Percentiles rank a stretch among this genome's conserved stretches.
These are phyloP conservation scores for Polytolypa hystricis DNA, from an alignment of 2,329 filamentous ascomycete genomes.

Conservation along the genomic window DNA sequence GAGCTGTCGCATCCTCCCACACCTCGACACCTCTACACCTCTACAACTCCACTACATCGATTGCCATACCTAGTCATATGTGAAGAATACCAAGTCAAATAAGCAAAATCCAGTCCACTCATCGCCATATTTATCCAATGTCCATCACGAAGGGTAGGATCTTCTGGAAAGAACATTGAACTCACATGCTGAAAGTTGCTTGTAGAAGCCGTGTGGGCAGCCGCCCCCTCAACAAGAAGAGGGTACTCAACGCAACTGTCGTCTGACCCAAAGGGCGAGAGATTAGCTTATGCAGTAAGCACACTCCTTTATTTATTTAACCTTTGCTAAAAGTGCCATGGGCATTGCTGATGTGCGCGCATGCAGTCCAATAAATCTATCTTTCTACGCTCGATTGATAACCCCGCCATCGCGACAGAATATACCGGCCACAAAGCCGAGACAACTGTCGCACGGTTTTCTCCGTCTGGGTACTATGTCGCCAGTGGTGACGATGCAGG, in stretches of 20 bases:
- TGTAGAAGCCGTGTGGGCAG: constrained; percentile 67
- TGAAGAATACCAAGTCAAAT: too few relatives aligned
- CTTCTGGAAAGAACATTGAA: too few relatives aligned
- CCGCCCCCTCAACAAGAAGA: constrained; percentile 69
- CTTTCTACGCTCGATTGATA: constrained; percentile 88
- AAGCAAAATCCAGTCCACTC: too few relatives aligned
- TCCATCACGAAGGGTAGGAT: constrained; percentile 34
- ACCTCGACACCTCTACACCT: constrained; percentile 1
- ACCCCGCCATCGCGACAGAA: constrained; percentile 72
- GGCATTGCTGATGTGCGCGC: neutral
- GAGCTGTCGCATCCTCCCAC: too few relatives aligned
- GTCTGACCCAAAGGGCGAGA: constrained; percentile 76
- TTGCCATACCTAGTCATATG: too few relatives aligned
- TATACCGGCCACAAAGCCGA: constrained; percentile 83
- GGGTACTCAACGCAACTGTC: constrained; percentile 85
- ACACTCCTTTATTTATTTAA: too few relatives aligned
- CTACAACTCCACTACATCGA: constrained; percentile 8
- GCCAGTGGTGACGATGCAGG: constrained; percentile 83
- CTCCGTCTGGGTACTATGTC: constrained; percentile 88
- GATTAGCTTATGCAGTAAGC: constrained; percentile 77
- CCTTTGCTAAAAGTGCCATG: neutral
- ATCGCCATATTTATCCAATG: too few relatives aligned
- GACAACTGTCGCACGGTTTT: constrained; percentile 87
- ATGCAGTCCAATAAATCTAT: constrained; percentile 84
- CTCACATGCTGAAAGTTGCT: too few relatives aligned